phyloP scores from a whole-genome alignment of 495 filamentous ascomycete species.

The Aspergillus conjunctus region DNA sequence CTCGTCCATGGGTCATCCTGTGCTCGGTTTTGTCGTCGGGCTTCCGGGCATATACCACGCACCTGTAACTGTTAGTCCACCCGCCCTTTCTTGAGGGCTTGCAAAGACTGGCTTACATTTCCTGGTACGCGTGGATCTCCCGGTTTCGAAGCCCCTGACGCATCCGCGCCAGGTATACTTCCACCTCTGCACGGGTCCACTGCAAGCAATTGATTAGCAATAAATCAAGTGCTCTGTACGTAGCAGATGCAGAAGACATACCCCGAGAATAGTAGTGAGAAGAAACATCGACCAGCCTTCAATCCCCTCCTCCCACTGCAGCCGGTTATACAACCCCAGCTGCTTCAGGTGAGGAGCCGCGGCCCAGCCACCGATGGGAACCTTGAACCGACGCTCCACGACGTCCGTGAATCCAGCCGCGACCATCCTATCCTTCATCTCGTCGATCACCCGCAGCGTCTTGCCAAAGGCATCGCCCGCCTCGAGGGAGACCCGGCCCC shows the following conservation, averaged over 20 bases:
- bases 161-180: constrained; percentile 12
- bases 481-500: constrained; percentile 12
- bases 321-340: constrained; percentile 20
- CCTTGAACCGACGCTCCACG: constrained; percentile 12
- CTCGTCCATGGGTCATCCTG: not conserved
- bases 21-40: not conserved
- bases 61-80: not conserved
- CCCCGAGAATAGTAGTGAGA: constrained; percentile 5
- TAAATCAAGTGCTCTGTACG: not conserved
- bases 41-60: not conserved
- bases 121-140: constrained; percentile 14
- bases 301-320: constrained; percentile 18
- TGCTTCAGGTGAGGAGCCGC: constrained; percentile 25
- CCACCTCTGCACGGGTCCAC: constrained; percentile 17
- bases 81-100: not conserved
- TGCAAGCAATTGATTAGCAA: not conserved
- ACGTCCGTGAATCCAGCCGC: constrained; percentile 28
- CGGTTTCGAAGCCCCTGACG: constrained; percentile 3
- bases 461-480: constrained; percentile 25
- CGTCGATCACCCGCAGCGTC: constrained; percentile 12
- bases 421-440: constrained; percentile 16
- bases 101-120: constrained; percentile 1
- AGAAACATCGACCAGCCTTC: constrained; percentile 14
- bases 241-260: not conserved
- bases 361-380: constrained; percentile 28